Evolutionary conservation across 306 rosid species (phyloP), one percentile per base, ranked within the genome.

Genomic region (Canavalia ensiformis): DNA sequence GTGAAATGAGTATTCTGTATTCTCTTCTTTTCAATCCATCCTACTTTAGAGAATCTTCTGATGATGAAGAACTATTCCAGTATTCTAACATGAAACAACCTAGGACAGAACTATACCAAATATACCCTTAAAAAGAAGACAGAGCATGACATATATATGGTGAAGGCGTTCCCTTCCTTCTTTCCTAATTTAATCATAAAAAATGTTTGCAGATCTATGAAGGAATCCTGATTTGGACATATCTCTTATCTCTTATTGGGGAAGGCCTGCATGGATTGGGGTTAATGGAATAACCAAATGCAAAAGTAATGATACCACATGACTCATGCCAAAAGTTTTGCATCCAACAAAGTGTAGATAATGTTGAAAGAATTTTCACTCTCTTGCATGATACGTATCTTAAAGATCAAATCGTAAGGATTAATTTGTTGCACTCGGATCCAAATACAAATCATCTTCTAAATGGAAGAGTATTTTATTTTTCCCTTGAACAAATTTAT

Each of bases 181-280:
- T 56, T 78, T 68, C 39, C 59, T n/a, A 54, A 58, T 13, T 78
- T 55, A 41, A 33, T 62, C 62, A 63, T 47, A 0, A 49, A 69
- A 63, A 69, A 33, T 69, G 35, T 65, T 31, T 11, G 62, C 71
- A 85, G 47, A 76, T 44, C 73, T 11, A 33, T 47, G 66, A 75
- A 6, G 45, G 58, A 49, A 62, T 31, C 56, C 30, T 82, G 13
- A 3, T 55, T 47, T 6, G 28, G 51, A 41, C 52, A 60, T 52
- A 35, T 58, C 66, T 60, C 31, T 72, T 52, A 35, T 58, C 66
- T 60, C 31, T 72, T 52, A 88, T 8, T 50, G 69, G 25, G 82
- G 94, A 87, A 59, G 87, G 94, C 85, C 90, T 78, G 76, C 94
- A 91, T 81, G 74, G 79, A 62, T 87, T 87, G 47, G 87, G 97